Evolutionary conservation across 2,329 filamentous ascomycete genomes (phyloP).

Genomic region (Pestalotiopsis sp.): DNA sequence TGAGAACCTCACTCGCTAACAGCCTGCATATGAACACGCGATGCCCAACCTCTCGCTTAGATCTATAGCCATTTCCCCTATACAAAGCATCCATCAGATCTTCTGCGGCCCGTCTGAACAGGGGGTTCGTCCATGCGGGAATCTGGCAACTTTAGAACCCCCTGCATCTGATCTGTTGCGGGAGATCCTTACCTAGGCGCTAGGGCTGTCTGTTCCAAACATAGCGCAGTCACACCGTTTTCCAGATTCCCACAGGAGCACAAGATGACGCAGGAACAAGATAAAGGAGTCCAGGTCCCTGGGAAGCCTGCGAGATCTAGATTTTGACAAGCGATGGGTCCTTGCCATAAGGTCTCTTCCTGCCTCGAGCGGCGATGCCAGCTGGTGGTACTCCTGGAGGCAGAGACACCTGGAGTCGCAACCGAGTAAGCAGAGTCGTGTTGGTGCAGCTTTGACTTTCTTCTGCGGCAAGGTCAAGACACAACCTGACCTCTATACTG

Average conservation of each 20-base stretch:
- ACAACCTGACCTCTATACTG: not conserved
- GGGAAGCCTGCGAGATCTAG: not conserved
- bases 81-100: not conserved
- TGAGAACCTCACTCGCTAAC: not conserved
- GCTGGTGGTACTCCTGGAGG: not conserved
- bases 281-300: not conserved
- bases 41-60: not conserved
- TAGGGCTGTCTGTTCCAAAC: conserved; percentile 3
- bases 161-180: conserved; percentile 5
- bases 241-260: not conserved
- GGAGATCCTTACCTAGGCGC: not conserved
- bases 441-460: not conserved
- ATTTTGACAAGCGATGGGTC: not conserved
- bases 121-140: not conserved
- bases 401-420: not conserved
- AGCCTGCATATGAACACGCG: not conserved
- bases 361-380: not conserved
- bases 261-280: not conserved
- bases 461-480: not conserved
- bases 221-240: conserved; percentile 2
- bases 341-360: not conserved
- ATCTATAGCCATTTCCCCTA: not conserved
- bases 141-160: not conserved
- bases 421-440: not conserved
- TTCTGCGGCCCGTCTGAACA: not conserved